phyloP scores from a whole-genome alignment of 805 yeast genomes.

The Candida coleopterorum region DNA sequence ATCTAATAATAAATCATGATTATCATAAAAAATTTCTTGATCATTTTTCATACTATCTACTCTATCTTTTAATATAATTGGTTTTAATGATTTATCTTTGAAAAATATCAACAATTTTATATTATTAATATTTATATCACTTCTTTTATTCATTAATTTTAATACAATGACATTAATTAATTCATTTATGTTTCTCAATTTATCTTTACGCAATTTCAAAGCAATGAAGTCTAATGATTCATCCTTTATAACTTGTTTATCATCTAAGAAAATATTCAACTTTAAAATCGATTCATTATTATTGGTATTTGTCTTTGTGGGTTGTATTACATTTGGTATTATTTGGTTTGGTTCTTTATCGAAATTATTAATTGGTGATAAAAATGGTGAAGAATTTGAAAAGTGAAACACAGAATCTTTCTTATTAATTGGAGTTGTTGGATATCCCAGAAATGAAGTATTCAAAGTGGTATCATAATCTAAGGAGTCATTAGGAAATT shows the following conservation, averaged over 20 bases:
- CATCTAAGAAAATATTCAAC: slow-evolving; percentile 2
- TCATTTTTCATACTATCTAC: background rate
- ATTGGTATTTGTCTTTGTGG: background rate
- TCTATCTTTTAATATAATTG: slow-evolving; percentile 13
- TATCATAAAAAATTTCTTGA: slow-evolving; percentile 1
- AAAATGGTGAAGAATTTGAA: background rate
- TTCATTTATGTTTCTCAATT: slow-evolving; percentile 13
- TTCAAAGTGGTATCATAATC: background rate
- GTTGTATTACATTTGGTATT: background rate
- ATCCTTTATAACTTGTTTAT: background rate
- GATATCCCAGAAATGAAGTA: slow-evolving; percentile 1
- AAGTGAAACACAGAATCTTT: background rate
- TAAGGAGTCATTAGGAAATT: background rate
- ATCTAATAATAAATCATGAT: slow-evolving; percentile 7
- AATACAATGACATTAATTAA: slow-evolving; percentile 14
- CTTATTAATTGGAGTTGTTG: slow-evolving; percentile 1
- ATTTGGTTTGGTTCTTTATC: background rate
- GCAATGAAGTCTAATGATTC: slow-evolving; percentile 4
- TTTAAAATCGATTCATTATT: slow-evolving; percentile 1
- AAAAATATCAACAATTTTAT: slow-evolving; percentile 14
- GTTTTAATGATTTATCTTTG: slow-evolving; percentile 15
- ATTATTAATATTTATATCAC: slow-evolving; percentile 12
- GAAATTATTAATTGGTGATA: slow-evolving; percentile 5
- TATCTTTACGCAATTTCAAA: slow-evolving; percentile 14
- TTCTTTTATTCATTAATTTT: slow-evolving; percentile 13